Evolutionary conservation across 768 basidiomycete genomes (phyloP).

Genomic region (Clathrus columnatus): DNA sequence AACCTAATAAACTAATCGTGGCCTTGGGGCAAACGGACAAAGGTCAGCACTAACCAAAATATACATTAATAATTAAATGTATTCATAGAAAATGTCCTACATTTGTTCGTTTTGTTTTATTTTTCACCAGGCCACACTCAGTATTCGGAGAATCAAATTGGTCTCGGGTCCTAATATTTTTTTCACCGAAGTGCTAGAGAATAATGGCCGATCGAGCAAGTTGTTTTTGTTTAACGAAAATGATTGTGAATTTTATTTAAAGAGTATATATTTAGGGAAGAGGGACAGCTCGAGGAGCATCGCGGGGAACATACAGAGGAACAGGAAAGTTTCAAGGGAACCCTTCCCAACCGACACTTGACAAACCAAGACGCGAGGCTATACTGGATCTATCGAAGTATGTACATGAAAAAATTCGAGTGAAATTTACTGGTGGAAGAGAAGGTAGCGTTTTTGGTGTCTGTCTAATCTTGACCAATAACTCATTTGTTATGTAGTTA

Average conservation of each 20-base stretch:
- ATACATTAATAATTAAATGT: too few species aligned
- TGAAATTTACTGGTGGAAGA: conserved; percentile 96
- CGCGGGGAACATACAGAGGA: conserved; percentile 29
- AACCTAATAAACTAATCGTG: neutral
- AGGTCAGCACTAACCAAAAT: too few species aligned
- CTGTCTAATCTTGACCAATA: too few species aligned
- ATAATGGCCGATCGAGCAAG: conserved; percentile 59
- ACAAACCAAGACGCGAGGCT: conserved; percentile 85
- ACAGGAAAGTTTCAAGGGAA: conserved; percentile 43
- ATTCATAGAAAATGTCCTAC: too few species aligned
- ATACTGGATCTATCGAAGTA: conserved; percentile 95
- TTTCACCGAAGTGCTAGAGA: neutral
- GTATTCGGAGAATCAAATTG: too few species aligned
- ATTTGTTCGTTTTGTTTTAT: too few species aligned
- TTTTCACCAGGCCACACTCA: too few species aligned
- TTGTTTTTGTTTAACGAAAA: conserved; percentile 8
- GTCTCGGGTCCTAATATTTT: too few species aligned
- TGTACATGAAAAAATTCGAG: conserved; percentile 82
- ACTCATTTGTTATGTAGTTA: conserved; percentile 44
- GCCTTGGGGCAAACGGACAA: neutral
- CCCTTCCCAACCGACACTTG: conserved; percentile 40
- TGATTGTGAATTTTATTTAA: conserved; percentile 20
- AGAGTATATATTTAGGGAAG: conserved; percentile 45
- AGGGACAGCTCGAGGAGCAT: conserved; percentile 39
- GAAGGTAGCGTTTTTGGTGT: conserved; percentile 65